A percentile compares a stretch with the other conserved stretches of the same genome.
These are phyloP conservation scores for Lojkania enalia DNA, from an alignment of 2,329 filamentous ascomycete species.

Conservation along the genomic window DNA sequence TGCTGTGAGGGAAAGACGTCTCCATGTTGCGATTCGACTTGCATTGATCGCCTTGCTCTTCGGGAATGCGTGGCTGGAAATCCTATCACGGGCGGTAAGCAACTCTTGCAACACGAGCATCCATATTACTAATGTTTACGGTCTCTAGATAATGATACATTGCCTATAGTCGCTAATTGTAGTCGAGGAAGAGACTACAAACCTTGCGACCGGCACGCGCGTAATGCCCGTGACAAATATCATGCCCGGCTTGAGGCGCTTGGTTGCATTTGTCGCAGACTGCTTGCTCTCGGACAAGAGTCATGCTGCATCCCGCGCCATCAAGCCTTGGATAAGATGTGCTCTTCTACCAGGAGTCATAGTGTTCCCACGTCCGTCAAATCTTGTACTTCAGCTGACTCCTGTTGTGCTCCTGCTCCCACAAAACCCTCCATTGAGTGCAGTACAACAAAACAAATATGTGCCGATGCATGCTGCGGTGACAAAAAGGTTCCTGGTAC, in stretches of 20 bases:
- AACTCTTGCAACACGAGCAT: not conserved
- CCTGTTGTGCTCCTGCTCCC: slow-evolving; percentile 2
- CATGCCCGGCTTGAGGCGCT: slow-evolving; percentile 7
- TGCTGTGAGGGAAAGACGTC: slow-evolving; percentile 10
- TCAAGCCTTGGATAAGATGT: no score
- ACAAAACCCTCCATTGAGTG: not conserved
- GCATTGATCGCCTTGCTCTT: slow-evolving; percentile 9
- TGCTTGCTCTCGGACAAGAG: slow-evolving; percentile 7
- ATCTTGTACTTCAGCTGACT: slow-evolving; percentile 7
- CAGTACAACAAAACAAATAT: not conserved
- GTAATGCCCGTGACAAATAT: slow-evolving; percentile 1
- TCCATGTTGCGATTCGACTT: slow-evolving; percentile 11
- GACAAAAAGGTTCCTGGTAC: slow-evolving; percentile 1
- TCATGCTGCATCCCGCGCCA: slow-evolving; percentile 10
- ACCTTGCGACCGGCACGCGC: slow-evolving; percentile 5
- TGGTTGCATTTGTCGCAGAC: slow-evolving; percentile 13
- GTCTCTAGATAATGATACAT: not conserved
- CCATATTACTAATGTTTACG: not conserved
- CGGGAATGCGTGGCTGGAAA: slow-evolving; percentile 5
- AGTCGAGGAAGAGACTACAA: not conserved
- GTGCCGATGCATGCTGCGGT: slow-evolving; percentile 13
- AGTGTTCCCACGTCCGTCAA: not conserved
- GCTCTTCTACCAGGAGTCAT: not conserved
- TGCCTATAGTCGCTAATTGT: not conserved
- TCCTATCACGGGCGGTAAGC: not conserved